Conservation (phyloP, 2,329 filamentous ascomycete species). For the Talaromyces atroroseus region DNA sequence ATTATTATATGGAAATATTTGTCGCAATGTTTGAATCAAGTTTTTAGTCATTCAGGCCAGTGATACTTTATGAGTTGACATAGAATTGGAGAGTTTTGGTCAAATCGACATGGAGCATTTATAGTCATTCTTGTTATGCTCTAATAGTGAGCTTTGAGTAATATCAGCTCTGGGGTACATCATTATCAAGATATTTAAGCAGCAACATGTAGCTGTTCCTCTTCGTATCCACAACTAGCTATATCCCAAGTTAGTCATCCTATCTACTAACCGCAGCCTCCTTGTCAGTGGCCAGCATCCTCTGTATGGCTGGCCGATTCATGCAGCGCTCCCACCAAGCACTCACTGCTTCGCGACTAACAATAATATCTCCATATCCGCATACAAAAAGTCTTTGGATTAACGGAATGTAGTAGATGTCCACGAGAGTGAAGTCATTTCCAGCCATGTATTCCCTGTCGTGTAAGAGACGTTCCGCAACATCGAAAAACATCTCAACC, state of each 20-base stretch:
- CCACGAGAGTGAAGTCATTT: slow-evolving; percentile 9
- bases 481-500: slow-evolving; percentile 8
- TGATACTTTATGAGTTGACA: too few species aligned
- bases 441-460: slow-evolving; percentile 8
- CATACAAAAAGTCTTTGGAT: slow-evolving; percentile 9
- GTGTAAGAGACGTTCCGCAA: slow-evolving; percentile 6
- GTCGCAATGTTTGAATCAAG: too few species aligned
- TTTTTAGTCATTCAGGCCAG: too few species aligned
- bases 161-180: too few species aligned
- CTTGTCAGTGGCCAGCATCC: slow-evolving; percentile 4
- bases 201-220: too few species aligned
- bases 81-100: too few species aligned
- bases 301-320: slow-evolving; percentile 8
- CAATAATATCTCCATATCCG: slow-evolving; percentile 5
- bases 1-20: too few species aligned
- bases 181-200: too few species aligned
- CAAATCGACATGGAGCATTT: too few species aligned
- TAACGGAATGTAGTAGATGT: slow-evolving; percentile 11
- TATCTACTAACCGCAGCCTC: background rate
- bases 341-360: slow-evolving; percentile 3
- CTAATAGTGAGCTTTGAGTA: too few species aligned
- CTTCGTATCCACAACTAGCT: too few species aligned
- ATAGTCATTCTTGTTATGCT: too few species aligned
- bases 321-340: slow-evolving; percentile 10
- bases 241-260: background rate